phyloP scores from a whole-genome alignment of 345 rosid genomes.

The Anacardium occidentale region DNA sequence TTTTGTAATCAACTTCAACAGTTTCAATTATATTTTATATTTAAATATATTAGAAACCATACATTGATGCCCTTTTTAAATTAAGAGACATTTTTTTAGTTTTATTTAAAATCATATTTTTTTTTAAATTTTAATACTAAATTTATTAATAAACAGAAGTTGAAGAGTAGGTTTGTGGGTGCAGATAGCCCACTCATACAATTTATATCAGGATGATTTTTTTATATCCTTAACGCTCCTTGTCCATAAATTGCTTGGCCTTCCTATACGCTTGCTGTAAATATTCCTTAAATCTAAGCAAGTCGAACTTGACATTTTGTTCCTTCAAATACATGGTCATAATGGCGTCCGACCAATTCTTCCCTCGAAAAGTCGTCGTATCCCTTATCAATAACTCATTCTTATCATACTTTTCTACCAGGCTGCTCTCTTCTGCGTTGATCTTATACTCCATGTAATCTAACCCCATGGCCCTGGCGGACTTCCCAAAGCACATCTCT shows the following conservation, averaged over 20 bases:
- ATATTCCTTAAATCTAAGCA: conserved; percentile 41
- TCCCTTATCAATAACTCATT: conserved; percentile 44
- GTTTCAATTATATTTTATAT: too few species aligned
- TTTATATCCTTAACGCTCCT: conserved; percentile 4
- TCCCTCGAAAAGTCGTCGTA: conserved; percentile 35
- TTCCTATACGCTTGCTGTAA: conserved; percentile 36
- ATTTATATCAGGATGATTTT: too few species aligned
- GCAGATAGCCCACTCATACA: too few species aligned
- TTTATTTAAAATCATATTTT: too few species aligned
- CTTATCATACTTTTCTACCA: conserved; percentile 42
- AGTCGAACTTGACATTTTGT: conserved; percentile 51
- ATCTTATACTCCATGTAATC: conserved; percentile 44
- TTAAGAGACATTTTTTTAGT: too few species aligned
- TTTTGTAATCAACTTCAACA: too few species aligned
- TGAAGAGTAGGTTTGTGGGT: too few species aligned
- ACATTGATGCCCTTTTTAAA: too few species aligned
- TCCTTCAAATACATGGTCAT: conserved; percentile 61
- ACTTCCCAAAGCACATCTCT: conserved; percentile 34
- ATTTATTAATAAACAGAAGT: too few species aligned
- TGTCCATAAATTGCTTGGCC: conserved; percentile 45
- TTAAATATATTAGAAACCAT: too few species aligned
- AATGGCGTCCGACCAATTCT: conserved; percentile 33
- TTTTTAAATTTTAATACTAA: too few species aligned
- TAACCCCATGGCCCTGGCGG: conserved; percentile 46
- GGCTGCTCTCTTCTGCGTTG: conserved; percentile 44